These are phyloP conservation scores for Sporothrix euskadiensis DNA, from an alignment of 2,329 filamentous ascomycete genomes.

Conservation along the genomic window DNA sequence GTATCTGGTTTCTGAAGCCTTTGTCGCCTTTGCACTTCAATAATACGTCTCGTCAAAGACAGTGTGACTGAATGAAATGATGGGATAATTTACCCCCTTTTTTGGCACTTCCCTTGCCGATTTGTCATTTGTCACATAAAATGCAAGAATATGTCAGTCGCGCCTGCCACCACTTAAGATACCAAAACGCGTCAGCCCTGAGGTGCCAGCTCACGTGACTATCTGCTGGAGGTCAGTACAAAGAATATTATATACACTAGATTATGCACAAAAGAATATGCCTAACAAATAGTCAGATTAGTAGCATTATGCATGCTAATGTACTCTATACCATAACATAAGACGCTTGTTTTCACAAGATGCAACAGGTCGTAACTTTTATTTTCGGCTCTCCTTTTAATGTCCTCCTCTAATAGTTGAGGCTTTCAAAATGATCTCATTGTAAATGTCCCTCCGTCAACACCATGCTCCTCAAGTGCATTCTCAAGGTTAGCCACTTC, in stretches of 20 bases:
- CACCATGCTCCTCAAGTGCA: too few relatives aligned
- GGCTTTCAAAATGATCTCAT: too few relatives aligned
- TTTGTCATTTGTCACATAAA: neutral
- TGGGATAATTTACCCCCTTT: neutral
- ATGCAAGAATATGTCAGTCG: neutral
- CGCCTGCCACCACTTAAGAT: neutral
- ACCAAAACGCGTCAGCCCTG: neutral
- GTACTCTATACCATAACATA: too few relatives aligned
- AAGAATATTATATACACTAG: neutral
- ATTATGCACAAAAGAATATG: neutral
- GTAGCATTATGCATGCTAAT: neutral
- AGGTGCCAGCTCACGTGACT: conserved; percentile 35
- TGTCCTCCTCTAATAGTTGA: neutral
- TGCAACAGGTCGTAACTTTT: neutral
- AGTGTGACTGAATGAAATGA: too few relatives aligned
- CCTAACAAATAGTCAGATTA: conserved; percentile 28
- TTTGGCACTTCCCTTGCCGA: neutral
- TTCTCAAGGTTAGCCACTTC: too few relatives aligned
- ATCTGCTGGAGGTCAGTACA: neutral
- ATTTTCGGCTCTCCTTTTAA: neutral
- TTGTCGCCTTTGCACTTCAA: neutral
- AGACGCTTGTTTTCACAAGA: too few relatives aligned
- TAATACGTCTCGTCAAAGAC: neutral
- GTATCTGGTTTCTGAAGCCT: too few relatives aligned
- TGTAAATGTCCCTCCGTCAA: neutral